Evolutionary conservation across 345 rosid genomes (phyloP).

Genomic region (Zanthoxylum bungeanum): DNA sequence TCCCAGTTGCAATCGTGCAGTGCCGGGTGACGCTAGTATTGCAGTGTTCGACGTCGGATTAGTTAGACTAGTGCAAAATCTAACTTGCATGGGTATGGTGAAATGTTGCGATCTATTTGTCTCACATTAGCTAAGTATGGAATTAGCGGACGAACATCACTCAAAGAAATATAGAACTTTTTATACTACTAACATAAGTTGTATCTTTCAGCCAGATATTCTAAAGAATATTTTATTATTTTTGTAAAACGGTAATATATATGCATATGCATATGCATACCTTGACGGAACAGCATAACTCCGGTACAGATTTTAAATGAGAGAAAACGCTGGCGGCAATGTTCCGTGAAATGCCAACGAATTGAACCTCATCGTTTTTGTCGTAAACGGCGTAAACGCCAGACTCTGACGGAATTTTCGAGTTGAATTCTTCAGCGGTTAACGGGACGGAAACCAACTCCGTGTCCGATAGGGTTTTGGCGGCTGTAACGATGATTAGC

Average conservation of each 20-base stretch:
- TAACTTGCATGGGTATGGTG: too few relatives aligned
- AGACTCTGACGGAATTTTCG: conserved; percentile 44
- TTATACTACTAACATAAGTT: neutral
- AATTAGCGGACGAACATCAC: too few relatives aligned
- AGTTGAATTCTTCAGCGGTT: conserved; percentile 29
- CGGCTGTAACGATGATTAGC: conserved; percentile 37
- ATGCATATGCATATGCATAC: conserved; percentile 21
- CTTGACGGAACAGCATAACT: conserved; percentile 73
- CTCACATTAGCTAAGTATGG: too few relatives aligned
- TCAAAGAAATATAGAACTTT: too few relatives aligned
- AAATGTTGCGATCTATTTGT: too few relatives aligned
- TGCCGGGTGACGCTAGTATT: too few relatives aligned
- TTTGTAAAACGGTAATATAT: neutral
- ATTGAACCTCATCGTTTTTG: conserved; percentile 58
- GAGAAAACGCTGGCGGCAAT: conserved; percentile 63
- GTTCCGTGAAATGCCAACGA: conserved; percentile 80
- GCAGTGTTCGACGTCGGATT: too few relatives aligned
- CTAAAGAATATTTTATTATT: neutral
- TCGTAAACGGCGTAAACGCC: conserved; percentile 88
- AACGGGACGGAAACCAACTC: conserved; percentile 37
- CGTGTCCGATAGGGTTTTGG: conserved; percentile 47
- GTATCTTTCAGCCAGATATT: neutral
- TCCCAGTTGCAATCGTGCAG: too few relatives aligned
- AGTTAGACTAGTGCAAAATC: too few relatives aligned
- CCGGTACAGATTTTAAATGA: conserved; percentile 69